Evolutionary conservation across 176 grass and related monocot species (phyloP), one percentile per base, ranked within the genome.

Genomic region (Rhynchospora pubera): DNA sequence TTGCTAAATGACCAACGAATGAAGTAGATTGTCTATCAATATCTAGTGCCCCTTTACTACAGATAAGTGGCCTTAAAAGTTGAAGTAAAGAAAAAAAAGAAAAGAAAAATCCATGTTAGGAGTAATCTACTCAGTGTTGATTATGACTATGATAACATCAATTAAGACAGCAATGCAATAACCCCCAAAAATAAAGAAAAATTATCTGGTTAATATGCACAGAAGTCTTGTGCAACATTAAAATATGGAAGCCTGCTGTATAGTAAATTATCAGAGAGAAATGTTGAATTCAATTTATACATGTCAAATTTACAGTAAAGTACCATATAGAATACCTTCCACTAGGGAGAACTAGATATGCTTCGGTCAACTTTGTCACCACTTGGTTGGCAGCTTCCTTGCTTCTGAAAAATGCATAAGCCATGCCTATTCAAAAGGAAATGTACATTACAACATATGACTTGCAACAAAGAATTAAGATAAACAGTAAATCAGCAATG

Each of bases 31-130:
- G 65, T 77, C 86, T 87, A 15, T 91, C 91, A 78, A 91, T 86
- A 84, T 93, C 88, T 64, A 99, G 86, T 81, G 88, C 71, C 44
- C 97, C 97, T 91, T 93, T 99, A 81, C 89, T 99, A 85, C 97
- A 96, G 46, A 90, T 78, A 84, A 99, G 86, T 19, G 91, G 91
- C 48, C 97, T 99, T 86, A 57, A 89, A 79, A 83, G 18, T 53
- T 57, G 10, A 34, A 81, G 59, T 69, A 69, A 6, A 22, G 77
- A 72, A 69, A 75, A 77, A 88, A 77, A 64, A 77, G 83, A n/a
- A n/a, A 23, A 65, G n/a, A 14, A 55, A 82, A n/a, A 83, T 42
- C 61, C 65, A 34, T 62, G 84, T 30, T 15, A 69, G 65, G 23
- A 61, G 24, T 82, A 75, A 74, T 46, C 52, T 75, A 75, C 21